phyloP scores from a whole-genome alignment of 1,139 yeast genomes.

The Candida mesenterica region DNA sequence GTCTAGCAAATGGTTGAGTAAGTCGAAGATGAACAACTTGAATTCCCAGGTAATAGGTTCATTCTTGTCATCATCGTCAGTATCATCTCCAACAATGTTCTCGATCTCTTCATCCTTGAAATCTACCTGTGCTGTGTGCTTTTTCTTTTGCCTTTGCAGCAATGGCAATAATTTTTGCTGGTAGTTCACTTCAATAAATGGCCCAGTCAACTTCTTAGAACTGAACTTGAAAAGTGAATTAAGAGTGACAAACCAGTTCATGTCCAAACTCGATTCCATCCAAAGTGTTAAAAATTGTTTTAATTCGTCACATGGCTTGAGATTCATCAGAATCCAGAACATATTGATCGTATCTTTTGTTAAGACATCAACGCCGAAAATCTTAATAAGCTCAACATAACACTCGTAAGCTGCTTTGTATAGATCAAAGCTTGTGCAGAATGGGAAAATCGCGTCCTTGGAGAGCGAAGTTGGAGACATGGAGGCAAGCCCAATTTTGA shows the following conservation, averaged over 20 bases:
- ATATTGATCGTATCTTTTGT: slow-evolving; percentile 37
- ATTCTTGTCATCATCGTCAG: slow-evolving; percentile 35
- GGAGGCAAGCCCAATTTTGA: slow-evolving; percentile 36
- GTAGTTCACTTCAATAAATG: slow-evolving; percentile 38
- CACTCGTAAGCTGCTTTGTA: slow-evolving; percentile 40
- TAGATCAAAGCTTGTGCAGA: slow-evolving; percentile 36
- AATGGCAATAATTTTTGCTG: slow-evolving; percentile 45
- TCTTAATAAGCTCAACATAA: slow-evolving; percentile 40
- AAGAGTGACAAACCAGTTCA: slow-evolving; percentile 42
- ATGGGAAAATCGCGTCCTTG: slow-evolving; percentile 38
- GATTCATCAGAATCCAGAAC: slow-evolving; percentile 45
- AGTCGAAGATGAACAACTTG: slow-evolving; percentile 56
- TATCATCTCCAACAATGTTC: slow-evolving; percentile 38
- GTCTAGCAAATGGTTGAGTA: slow-evolving; percentile 52
- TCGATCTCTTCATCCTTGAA: slow-evolving; percentile 49
- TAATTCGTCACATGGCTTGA: slow-evolving; percentile 38
- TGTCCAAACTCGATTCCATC: slow-evolving; percentile 39
- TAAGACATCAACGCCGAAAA: slow-evolving; percentile 33
- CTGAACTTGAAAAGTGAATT: slow-evolving; percentile 39
- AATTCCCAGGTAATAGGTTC: slow-evolving; percentile 76
- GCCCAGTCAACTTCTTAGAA: slow-evolving; percentile 37
- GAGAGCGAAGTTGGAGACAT: slow-evolving; percentile 37
- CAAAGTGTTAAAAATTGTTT: slow-evolving; percentile 36
- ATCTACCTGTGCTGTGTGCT: slow-evolving; percentile 29
- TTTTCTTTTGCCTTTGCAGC: slow-evolving; percentile 44